phyloP scores from a whole-genome alignment of 768 basidiomycete species.

The Porpolomopsis calyptriformis region DNA sequence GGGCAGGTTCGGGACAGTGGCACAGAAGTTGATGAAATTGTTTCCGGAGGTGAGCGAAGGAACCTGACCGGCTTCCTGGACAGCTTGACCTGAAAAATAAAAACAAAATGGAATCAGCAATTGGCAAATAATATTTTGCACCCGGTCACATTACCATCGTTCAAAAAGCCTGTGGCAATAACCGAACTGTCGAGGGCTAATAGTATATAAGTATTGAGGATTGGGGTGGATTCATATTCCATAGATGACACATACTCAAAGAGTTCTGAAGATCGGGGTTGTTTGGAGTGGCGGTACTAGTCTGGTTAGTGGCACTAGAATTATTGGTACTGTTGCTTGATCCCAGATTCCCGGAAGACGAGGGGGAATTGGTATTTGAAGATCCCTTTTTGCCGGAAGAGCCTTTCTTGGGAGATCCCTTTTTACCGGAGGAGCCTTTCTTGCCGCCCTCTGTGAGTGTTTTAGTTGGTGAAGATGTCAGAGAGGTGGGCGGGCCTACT shows the following conservation, averaged over 20 bases:
- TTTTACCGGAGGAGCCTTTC: too few species aligned
- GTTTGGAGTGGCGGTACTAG: slow-evolving; percentile 1
- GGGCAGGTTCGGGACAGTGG: slow-evolving; percentile 30
- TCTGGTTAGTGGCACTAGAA: slow-evolving; percentile 6
- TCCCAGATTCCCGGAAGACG: neutral
- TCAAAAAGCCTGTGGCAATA: slow-evolving; percentile 29
- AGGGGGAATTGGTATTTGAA: too few species aligned
- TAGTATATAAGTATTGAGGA: slow-evolving; percentile 2
- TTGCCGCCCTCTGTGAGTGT: too few species aligned
- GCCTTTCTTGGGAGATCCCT: too few species aligned
- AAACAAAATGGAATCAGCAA: too few species aligned
- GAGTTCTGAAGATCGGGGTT: slow-evolving; percentile 28
- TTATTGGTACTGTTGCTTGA: slow-evolving; percentile 7
- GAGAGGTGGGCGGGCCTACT: too few species aligned
- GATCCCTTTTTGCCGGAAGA: too few species aligned
- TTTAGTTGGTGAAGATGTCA: too few species aligned
- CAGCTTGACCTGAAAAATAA: too few species aligned
- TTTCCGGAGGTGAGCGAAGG: slow-evolving; percentile 42
- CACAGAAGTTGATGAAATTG: slow-evolving; percentile 59
- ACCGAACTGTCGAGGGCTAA: slow-evolving; percentile 33
- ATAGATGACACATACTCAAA: slow-evolving; percentile 19
- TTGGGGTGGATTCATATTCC: neutral
- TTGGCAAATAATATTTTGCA: too few species aligned
- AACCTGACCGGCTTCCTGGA: slow-evolving; percentile 35
- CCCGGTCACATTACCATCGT: too few species aligned